Evolutionary conservation across 208 protist genomes (phyloP).

Genomic region (Wallacemonas sp.): DNA sequence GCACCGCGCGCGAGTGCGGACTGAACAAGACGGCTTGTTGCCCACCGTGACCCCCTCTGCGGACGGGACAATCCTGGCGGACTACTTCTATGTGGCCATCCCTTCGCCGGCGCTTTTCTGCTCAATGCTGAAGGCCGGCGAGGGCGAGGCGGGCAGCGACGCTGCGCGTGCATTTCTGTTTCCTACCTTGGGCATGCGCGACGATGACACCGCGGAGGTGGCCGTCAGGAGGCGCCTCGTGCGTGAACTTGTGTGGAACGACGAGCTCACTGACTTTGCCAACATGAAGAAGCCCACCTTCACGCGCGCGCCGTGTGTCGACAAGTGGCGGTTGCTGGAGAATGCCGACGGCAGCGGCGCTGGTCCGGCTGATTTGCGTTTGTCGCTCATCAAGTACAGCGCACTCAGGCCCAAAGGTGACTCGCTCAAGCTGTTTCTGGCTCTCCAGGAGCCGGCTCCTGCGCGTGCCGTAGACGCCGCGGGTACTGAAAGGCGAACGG

Average conservation of each 20-base stretch:
- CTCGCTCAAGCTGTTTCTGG: not conserved
- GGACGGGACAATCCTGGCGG: not conserved
- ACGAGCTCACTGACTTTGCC: constrained; percentile 10
- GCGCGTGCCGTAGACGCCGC: no score
- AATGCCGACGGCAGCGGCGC: not conserved
- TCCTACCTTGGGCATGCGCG: constrained; percentile 8
- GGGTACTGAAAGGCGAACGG: no score
- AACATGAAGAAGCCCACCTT: not conserved
- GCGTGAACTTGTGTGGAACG: constrained; percentile 78
- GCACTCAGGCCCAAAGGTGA: constrained; percentile 1
- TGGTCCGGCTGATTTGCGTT: not conserved
- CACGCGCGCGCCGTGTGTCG: not conserved
- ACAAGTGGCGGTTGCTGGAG: constrained; percentile 6
- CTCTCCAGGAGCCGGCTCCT: not conserved
- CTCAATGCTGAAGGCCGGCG: constrained; percentile 14
- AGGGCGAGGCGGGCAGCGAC: not conserved
- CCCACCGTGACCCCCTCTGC: not conserved
- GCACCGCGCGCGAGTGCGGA: not conserved
- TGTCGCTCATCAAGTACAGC: constrained; percentile 6
- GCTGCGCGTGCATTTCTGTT: constrained; percentile 21
- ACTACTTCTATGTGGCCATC: constrained; percentile 14
- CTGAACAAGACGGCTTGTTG: not conserved
- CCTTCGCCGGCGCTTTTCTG: constrained; percentile 25
- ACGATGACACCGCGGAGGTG: constrained; percentile 11
- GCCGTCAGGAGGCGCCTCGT: constrained; percentile 46